Conservation (phyloP, 306 rosid genomes). For the Mimosa bimucronata region DNA sequence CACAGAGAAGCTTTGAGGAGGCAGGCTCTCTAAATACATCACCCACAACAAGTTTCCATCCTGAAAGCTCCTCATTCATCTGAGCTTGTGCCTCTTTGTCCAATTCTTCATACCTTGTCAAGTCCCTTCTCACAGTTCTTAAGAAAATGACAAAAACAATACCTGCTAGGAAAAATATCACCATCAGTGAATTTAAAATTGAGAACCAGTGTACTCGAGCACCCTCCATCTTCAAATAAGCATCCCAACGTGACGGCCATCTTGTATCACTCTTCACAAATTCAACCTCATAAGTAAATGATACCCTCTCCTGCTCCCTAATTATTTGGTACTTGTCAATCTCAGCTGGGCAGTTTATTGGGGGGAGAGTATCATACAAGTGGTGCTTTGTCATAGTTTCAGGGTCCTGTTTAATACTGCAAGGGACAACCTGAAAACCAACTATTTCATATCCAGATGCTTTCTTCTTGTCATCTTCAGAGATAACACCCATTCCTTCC, state of each 20-base stretch:
- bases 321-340: slow-evolving; percentile 75
- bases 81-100: slow-evolving; percentile 97
- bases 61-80: slow-evolving; percentile 98
- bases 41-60: slow-evolving; percentile 99
- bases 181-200: slow-evolving; percentile 69
- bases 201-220: slow-evolving; percentile 94
- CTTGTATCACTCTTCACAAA: slow-evolving; percentile 80
- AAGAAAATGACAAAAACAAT: slow-evolving; percentile 92
- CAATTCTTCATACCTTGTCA: slow-evolving; percentile 92
- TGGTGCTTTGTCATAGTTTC: slow-evolving; percentile 57
- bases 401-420: slow-evolving; percentile 69
- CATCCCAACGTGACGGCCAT: slow-evolving; percentile 99
- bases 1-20: slow-evolving; percentile 79
- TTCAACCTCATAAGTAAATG: slow-evolving; percentile 91
- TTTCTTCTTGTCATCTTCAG: slow-evolving; percentile 72
- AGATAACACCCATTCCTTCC: slow-evolving; percentile 82
- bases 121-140: slow-evolving; percentile 92
- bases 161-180: slow-evolving; percentile 90
- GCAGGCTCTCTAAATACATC: slow-evolving; percentile 96
- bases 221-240: slow-evolving; percentile 96
- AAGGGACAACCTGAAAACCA: slow-evolving; percentile 89
- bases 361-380: slow-evolving; percentile 45
- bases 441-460: slow-evolving; percentile 91
- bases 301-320: slow-evolving; percentile 72
- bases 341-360: slow-evolving; percentile 63